Evolutionary conservation across 306 rosid species (phyloP).

Genomic region (Vigna angularis): DNA sequence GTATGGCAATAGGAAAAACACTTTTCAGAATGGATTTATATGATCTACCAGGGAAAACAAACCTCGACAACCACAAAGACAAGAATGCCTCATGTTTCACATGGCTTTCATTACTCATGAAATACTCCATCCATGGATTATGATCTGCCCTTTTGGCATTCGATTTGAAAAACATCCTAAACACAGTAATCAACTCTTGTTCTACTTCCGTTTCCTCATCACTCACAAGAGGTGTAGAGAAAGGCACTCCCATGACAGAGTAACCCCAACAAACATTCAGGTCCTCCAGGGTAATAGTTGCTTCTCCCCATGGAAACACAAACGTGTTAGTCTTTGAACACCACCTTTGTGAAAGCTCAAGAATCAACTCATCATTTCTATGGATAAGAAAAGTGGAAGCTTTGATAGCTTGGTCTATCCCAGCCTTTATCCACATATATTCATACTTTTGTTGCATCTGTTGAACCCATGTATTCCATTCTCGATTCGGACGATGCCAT

Average conservation of each 20-base stretch:
- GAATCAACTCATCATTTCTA: constrained; percentile 40
- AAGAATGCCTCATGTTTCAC: constrained; percentile 63
- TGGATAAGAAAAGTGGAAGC: constrained; percentile 49
- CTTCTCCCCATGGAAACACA: constrained; percentile 68
- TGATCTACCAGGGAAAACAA: constrained; percentile 47
- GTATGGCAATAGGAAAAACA: constrained; percentile 54
- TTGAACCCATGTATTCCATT: constrained; percentile 50
- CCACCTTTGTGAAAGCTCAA: constrained; percentile 53
- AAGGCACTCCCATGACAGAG: constrained; percentile 49
- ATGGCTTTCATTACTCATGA: constrained; percentile 46
- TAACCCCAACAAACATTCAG: constrained; percentile 51
- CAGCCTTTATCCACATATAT: constrained; percentile 47
- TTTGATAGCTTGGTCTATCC: constrained; percentile 59
- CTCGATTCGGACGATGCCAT: constrained; percentile 37
- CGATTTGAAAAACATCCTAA: constrained; percentile 12
- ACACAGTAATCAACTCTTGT: neutral
- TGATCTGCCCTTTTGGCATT: constrained; percentile 40
- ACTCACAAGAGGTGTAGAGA: constrained; percentile 33
- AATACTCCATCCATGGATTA: constrained; percentile 50
- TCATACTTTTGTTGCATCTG: constrained; percentile 36
- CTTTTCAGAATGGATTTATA: neutral
- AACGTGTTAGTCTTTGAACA: constrained; percentile 52
- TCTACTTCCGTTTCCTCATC: constrained; percentile 25
- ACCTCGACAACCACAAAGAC: constrained; percentile 59
- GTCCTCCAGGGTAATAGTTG: constrained; percentile 65